phyloP scores from a whole-genome alignment of 805 yeast species.

The Teunomyces atbi region DNA sequence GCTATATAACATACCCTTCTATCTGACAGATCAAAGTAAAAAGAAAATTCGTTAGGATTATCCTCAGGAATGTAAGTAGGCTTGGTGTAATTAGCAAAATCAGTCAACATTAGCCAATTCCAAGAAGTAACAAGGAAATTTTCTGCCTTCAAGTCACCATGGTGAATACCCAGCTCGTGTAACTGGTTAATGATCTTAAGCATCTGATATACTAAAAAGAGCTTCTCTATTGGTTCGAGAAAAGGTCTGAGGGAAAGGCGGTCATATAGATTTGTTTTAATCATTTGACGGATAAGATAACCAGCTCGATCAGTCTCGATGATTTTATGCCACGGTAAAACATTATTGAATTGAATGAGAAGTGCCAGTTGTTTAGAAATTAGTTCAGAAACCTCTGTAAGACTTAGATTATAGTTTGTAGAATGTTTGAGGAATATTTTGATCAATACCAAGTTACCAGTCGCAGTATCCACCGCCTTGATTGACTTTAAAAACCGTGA shows the following conservation, averaged over 20 bases:
- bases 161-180: constrained; percentile 62
- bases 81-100: constrained; percentile 75
- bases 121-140: constrained; percentile 83
- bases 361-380: constrained; percentile 35
- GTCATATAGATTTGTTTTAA: constrained; percentile 81
- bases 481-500: constrained; percentile 85
- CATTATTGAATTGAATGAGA: constrained; percentile 54
- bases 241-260: constrained; percentile 85
- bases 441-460: constrained; percentile 67
- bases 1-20: constrained; percentile 88
- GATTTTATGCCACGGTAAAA: constrained; percentile 67
- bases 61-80: constrained; percentile 87
- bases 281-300: constrained; percentile 78
- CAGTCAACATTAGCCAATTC: constrained; percentile 82
- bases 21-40: constrained; percentile 87
- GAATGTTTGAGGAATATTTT: constrained; percentile 81
- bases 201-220: constrained; percentile 82
- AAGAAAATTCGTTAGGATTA: constrained; percentile 88
- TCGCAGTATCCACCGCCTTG: constrained; percentile 63
- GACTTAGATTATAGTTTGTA: constrained; percentile 19
- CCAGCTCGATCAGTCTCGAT: constrained; percentile 92
- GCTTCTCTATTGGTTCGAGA: constrained; percentile 73
- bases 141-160: constrained; percentile 92
- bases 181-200: constrained; percentile 60
- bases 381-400: constrained; percentile 25